Percentiles rank a stretch among this genome's conserved stretches.
phyloP scores from a whole-genome alignment of 148 eudicot species.

The Nepenthes gracilis region DNA sequence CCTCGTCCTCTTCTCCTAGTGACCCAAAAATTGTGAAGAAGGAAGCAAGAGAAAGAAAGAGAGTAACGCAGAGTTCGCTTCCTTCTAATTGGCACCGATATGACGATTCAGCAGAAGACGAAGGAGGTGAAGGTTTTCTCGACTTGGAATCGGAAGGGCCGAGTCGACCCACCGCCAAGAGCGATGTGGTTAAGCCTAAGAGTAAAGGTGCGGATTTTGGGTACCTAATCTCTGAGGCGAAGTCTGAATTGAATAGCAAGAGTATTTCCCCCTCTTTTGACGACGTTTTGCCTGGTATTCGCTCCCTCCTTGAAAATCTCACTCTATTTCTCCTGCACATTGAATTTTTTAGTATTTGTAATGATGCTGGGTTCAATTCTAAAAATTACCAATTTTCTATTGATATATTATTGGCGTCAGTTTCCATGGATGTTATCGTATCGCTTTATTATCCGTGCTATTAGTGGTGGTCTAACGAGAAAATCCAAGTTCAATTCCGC shows the following conservation, averaged over 20 bases:
- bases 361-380: no score
- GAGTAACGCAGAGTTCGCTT: slow-evolving; percentile 12
- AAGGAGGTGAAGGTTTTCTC: not conserved
- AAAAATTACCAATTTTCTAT: no score
- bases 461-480: not conserved
- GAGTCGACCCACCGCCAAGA: slow-evolving; percentile 6
- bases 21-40: slow-evolving; percentile 8
- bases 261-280: slow-evolving; percentile 24
- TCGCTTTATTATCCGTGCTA: not conserved
- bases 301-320: no score
- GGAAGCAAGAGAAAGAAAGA: slow-evolving; percentile 8
- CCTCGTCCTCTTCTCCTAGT: slow-evolving; percentile 3
- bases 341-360: no score
- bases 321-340: not conserved
- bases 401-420: no score
- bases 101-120: slow-evolving; percentile 9
- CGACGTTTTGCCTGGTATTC: slow-evolving; percentile 40
- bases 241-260: slow-evolving; percentile 21
- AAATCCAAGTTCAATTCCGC: no score
- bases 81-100: slow-evolving; percentile 37
- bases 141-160: slow-evolving; percentile 15
- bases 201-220: slow-evolving; percentile 82
- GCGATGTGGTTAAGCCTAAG: slow-evolving; percentile 39
- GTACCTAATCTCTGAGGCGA: slow-evolving; percentile 59
- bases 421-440: not conserved